Base-by-base conservation (phyloP, 1,284 basidiomycete genomes). In the Moesziomyces sp. region DNA sequence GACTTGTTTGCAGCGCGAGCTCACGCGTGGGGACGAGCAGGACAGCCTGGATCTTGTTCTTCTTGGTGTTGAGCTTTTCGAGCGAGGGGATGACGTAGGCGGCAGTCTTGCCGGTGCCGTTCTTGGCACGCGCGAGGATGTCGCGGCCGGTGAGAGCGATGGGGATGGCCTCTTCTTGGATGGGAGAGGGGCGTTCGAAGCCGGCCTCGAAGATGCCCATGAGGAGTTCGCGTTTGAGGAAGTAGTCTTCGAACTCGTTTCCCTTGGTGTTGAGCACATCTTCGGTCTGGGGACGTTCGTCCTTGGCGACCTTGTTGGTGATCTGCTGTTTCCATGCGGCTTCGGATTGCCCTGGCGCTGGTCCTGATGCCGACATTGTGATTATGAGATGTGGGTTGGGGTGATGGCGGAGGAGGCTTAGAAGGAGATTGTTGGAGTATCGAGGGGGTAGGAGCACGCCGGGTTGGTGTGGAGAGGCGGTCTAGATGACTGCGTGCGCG, bases 51-150 rank as follows among this genome's bases (percentile, higher is more conserved):
- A 99, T 97, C 88, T 96, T 95, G 84, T 89, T 88, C 86, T 90
- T 91, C 75, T 86, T 87, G 74, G 93, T 86, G 86, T 97, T 94
- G 86, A 98, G 88, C 85, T 95, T 93, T 85, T 97, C 93, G 65
- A 99, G 89, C 62, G 93, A 90, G 44, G 97, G 96, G 84, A 99
- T 98, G 85, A 97, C 93, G 88, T 99, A 99, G 38, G 97, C 95
- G 23, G 94, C 96, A 40, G 96, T 99, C 89, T 98, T 94, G 14
- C 83, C 83, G 5, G 83, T 84, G 44, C 83, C 83, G 63, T 84
- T 84, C 80, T 88, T 89, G 44, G 88, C 88, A 65, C 88, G 84
- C 3, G 94, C 95, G 66, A 99, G 91, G 53, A 86, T 84, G 69
- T 86, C 86, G 54, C 86, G 79, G 80, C 94, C 94, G 3, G 93